Percentiles rank a stretch among this genome's conserved stretches.
phyloP scores from a whole-genome alignment of 805 yeast genomes.

The Wickerhamiella vanderwaltii region DNA sequence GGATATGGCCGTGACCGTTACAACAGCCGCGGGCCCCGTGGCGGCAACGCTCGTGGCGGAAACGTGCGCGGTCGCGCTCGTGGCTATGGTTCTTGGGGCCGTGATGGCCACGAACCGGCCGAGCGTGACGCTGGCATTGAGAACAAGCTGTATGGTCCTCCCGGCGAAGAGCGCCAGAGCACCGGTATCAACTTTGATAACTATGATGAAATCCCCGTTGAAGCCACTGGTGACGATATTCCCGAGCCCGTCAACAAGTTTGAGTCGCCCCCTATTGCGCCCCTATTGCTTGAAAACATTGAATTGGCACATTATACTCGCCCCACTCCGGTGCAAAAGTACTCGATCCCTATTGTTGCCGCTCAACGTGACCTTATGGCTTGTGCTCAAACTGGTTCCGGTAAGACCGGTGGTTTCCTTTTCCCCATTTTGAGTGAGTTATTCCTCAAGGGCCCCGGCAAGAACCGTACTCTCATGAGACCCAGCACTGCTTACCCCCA shows the following conservation, averaged over 20 bases:
- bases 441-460: constrained; percentile 69
- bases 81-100: constrained; percentile 22
- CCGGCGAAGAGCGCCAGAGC: constrained; percentile 66
- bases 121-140: constrained; percentile 39
- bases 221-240: constrained; percentile 87
- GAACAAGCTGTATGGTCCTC: constrained; percentile 69
- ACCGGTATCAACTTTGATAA: constrained; percentile 98
- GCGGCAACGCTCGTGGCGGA: constrained; percentile 24
- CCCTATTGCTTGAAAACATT: constrained; percentile 75
- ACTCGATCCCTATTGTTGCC: constrained; percentile 84
- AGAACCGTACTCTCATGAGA: constrained; percentile 31
- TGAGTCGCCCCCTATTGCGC: constrained; percentile 85
- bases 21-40: constrained; percentile 24
- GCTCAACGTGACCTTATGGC: constrained; percentile 90
- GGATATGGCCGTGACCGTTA: constrained; percentile 21
- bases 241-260: constrained; percentile 88
- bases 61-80: constrained; percentile 26
- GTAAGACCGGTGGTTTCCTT: constrained; percentile 99
- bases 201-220: constrained; percentile 97
- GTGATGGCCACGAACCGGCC: constrained; percentile 24
- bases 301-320: constrained; percentile 77
- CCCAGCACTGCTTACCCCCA: constrained; percentile 74
- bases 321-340: constrained; percentile 95
- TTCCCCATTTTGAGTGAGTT: constrained; percentile 95
- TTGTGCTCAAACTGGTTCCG: constrained; percentile 97